These are phyloP conservation scores for Luffa acutangula DNA, from an alignment of 306 rosid genomes.

Conservation along the genomic window DNA sequence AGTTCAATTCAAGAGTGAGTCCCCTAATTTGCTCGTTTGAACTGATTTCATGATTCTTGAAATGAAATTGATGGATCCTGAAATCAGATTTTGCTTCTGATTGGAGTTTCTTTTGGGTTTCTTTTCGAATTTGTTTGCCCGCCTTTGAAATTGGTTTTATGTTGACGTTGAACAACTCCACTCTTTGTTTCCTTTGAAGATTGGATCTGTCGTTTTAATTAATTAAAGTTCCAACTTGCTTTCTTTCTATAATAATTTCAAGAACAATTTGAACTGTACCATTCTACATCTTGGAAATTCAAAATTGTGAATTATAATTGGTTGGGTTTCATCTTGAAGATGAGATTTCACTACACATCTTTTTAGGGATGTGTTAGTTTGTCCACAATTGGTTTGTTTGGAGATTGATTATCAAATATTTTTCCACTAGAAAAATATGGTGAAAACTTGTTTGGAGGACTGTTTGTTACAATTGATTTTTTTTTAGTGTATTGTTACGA, in stretches of 20 bases:
- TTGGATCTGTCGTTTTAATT: background rate
- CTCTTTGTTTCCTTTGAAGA: background rate
- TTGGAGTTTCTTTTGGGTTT: background rate
- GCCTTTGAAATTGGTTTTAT: background rate
- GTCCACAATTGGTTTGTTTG: no score
- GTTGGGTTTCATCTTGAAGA: background rate
- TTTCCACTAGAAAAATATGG: background rate
- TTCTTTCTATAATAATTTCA: background rate
- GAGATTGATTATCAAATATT: background rate
- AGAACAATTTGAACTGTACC: background rate
- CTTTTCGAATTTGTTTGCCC: background rate
- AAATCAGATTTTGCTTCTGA: background rate
- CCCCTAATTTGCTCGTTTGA: background rate
- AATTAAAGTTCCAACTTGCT: background rate
- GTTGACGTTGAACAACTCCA: background rate
- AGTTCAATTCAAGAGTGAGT: conserved; percentile 76
- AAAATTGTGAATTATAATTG: background rate
- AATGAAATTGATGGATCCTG: background rate
- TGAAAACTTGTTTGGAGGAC: background rate
- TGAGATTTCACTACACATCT: background rate
- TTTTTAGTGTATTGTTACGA: background rate
- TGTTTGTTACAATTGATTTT: background rate
- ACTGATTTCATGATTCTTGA: background rate
- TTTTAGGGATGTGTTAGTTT: background rate
- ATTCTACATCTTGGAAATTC: background rate